Percentiles rank a stretch among this genome's conserved stretches.
Evolutionary conservation across 805 yeast genomes (phyloP).

Genomic region (Cyberlindnera samutprakarnensis): DNA sequence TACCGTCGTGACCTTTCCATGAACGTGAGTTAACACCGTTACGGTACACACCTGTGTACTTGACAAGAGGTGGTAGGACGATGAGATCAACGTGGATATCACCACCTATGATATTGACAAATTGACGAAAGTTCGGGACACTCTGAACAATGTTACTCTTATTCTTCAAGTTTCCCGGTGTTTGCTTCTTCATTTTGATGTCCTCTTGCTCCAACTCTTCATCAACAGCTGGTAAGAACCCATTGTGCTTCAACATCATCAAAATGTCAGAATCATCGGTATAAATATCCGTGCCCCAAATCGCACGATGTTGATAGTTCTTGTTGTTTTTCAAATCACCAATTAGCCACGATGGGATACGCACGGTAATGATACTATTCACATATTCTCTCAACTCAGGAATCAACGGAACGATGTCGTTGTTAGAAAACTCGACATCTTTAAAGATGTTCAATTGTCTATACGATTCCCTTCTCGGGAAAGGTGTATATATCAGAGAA

Average conservation of each 20-base stretch:
- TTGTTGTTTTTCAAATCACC: constrained; percentile 19
- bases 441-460: constrained; percentile 11
- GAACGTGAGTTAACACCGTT: constrained; percentile 67
- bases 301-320: constrained; percentile 23
- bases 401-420: constrained; percentile 17
- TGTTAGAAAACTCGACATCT: constrained; percentile 2
- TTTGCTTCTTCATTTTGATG: constrained; percentile 18
- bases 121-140: constrained; percentile 19
- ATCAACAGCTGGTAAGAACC: constrained; percentile 40
- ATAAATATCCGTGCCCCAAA: constrained; percentile 93
- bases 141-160: constrained; percentile 23
- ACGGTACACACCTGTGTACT: constrained; percentile 57
- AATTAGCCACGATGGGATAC: constrained; percentile 22
- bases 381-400: constrained; percentile 32
- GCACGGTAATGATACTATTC: constrained; percentile 29
- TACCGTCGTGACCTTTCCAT: constrained; percentile 81
- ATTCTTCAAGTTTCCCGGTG: constrained; percentile 35
- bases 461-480: constrained; percentile 39
- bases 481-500: constrained; percentile 47
- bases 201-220: constrained; percentile 17
- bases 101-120: constrained; percentile 23
- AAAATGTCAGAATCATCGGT: constrained; percentile 91
- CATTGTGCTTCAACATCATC: constrained; percentile 67
- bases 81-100: constrained; percentile 27
- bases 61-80: constrained; percentile 63